These are phyloP conservation scores for Pseudonectria buxi DNA, from an alignment of 2,329 filamentous ascomycete species.

Conservation along the genomic window DNA sequence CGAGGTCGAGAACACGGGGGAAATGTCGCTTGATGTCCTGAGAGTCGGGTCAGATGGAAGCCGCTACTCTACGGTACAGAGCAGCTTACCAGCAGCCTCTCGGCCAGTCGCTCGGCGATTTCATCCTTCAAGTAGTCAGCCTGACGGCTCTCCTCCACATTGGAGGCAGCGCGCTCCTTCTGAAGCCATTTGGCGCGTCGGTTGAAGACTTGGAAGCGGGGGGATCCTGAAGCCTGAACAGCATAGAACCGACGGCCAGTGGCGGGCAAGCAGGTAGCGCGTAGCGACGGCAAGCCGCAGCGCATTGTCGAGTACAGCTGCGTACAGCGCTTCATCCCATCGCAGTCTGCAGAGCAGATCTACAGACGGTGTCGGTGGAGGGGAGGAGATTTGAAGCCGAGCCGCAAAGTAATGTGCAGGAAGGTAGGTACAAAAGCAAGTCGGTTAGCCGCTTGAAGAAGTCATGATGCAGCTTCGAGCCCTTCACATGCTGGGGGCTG, in stretches of 20 bases:
- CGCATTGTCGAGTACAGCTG: constrained; percentile 18
- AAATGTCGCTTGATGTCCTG: constrained; percentile 91
- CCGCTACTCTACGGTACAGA: not conserved
- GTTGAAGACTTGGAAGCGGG: constrained; percentile 88
- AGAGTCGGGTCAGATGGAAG: constrained; percentile 7
- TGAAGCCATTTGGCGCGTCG: constrained; percentile 80
- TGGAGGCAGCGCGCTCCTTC: constrained; percentile 73
- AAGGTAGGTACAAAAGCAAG: too few relatives aligned
- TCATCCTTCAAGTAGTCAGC: constrained; percentile 94
- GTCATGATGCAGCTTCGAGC: constrained; percentile 20
- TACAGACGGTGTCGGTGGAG: constrained; percentile 4
- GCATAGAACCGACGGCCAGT: constrained; percentile 57
- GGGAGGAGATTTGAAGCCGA: constrained; percentile 2
- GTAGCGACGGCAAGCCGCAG: constrained; percentile 18
- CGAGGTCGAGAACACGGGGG: constrained; percentile 78
- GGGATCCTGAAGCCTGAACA: constrained; percentile 67
- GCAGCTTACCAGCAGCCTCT: constrained; percentile 65
- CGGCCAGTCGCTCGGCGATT: constrained; percentile 75
- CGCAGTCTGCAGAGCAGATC: constrained; percentile 8
- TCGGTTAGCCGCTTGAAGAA: too few relatives aligned
- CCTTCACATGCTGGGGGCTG: constrained; percentile 11
- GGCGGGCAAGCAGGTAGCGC: constrained; percentile 9
- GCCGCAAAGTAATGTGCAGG: not conserved
- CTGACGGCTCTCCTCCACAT: constrained; percentile 65
- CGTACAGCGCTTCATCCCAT: constrained; percentile 27